phyloP scores from a whole-genome alignment of 1,284 basidiomycete species.

The Coriolopsis trogii region DNA sequence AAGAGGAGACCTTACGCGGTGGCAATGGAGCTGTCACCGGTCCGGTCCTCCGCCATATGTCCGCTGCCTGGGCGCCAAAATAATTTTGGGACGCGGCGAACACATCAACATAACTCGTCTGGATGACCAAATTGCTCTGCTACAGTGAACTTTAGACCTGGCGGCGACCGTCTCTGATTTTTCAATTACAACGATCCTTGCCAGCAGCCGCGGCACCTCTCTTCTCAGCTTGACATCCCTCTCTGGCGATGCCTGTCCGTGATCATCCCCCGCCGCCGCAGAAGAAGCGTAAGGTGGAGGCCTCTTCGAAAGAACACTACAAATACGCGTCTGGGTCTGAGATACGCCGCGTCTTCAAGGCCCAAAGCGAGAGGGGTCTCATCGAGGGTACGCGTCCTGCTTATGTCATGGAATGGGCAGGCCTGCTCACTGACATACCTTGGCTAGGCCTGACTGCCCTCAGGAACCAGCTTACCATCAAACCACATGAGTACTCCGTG shows the following conservation, averaged over 20 bases:
- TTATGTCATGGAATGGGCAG: not conserved
- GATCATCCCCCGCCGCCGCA: slow-evolving; percentile 5
- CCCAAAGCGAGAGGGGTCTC: slow-evolving; percentile 30
- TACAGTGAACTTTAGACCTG: no score
- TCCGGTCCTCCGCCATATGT: no score
- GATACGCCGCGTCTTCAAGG: slow-evolving; percentile 29
- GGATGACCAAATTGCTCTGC: no score
- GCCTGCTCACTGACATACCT: not conserved
- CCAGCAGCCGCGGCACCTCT: no score
- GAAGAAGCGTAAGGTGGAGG: slow-evolving; percentile 20
- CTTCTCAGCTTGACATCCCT: no score
- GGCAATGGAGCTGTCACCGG: no score
- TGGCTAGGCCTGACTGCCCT: slow-evolving; percentile 35
- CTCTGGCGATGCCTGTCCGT: slow-evolving; percentile 18
- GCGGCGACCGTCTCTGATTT: no score
- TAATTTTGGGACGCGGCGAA: no score
- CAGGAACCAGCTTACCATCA: slow-evolving; percentile 58
- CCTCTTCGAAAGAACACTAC: slow-evolving; percentile 20
- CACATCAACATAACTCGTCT: no score
- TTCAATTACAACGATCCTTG: no score
- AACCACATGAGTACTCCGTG: slow-evolving; percentile 44
- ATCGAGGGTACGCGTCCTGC: slow-evolving; percentile 27
- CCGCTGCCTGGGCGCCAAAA: no score
- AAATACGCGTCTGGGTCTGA: slow-evolving; percentile 31
- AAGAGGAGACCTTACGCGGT: no score